Evolutionary conservation across 345 rosid genomes (phyloP).

Genomic region (Garcia nutans): DNA sequence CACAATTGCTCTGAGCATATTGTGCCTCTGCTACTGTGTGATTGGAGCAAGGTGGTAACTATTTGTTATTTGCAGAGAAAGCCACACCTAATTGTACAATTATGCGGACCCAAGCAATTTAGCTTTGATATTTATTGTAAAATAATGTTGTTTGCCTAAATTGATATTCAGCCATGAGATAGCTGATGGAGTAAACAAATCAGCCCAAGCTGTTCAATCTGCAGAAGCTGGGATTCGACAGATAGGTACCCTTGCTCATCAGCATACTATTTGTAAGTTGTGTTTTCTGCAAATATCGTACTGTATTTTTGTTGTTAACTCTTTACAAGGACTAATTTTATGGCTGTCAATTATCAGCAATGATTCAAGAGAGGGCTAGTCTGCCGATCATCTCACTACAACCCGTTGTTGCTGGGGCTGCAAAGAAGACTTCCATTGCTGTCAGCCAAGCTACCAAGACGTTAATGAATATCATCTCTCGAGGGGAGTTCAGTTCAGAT

Average conservation of each 20-base stretch:
- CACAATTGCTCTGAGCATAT: too few species aligned
- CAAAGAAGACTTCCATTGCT: constrained; percentile 71
- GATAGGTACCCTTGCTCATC: constrained; percentile 75
- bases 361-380: constrained; percentile 88
- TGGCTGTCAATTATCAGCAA: constrained; percentile 44
- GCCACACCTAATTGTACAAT: background rate
- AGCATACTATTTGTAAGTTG: constrained; percentile 74
- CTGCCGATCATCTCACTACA: constrained; percentile 74
- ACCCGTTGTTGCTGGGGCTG: constrained; percentile 79
- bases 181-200: constrained; percentile 81
- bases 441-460: constrained; percentile 78
- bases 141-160: background rate
- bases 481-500: constrained; percentile 43
- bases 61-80: background rate
- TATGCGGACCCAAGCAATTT: background rate
- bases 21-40: background rate
- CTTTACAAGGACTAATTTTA: background rate
- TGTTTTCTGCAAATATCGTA: background rate
- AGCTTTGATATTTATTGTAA: background rate
- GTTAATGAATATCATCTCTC: constrained; percentile 58
- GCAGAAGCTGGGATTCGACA: constrained; percentile 86
- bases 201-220: constrained; percentile 84
- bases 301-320: background rate
- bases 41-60: background rate
- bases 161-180: constrained; percentile 71